phyloP scores from a whole-genome alignment of 441 rosid species.

The Populus hybrid region DNA sequence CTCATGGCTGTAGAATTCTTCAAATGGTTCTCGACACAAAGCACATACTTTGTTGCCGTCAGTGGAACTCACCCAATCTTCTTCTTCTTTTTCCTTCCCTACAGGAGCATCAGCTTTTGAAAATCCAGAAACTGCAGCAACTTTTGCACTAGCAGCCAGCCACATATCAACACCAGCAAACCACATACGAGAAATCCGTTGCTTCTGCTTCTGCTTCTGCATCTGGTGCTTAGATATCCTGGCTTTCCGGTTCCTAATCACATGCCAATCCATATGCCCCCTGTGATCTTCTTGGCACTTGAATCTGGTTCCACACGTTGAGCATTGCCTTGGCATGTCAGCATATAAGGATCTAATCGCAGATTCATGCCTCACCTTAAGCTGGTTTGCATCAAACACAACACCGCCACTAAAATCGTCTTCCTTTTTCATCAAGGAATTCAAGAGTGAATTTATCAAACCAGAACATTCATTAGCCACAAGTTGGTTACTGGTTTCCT shows the following conservation, averaged over 20 bases:
- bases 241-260: background rate
- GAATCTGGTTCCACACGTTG: slow-evolving; percentile 3
- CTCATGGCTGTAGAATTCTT: background rate
- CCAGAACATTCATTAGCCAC: background rate
- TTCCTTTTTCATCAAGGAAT: background rate
- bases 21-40: background rate
- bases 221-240: background rate
- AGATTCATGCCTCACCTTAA: background rate
- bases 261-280: slow-evolving; percentile 5
- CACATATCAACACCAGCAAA: background rate
- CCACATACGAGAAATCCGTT: background rate
- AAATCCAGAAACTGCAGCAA: background rate
- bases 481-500: background rate
- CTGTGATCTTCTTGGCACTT: slow-evolving; percentile 3
- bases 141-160: background rate
- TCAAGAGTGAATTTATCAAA: background rate
- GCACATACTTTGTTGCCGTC: background rate
- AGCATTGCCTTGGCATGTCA: background rate
- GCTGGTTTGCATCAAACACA: background rate
- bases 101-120: background rate
- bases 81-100: background rate
- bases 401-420: background rate
- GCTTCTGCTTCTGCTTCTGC: background rate
- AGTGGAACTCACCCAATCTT: background rate
- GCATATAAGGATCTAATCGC: background rate